phyloP scores from a whole-genome alignment of 768 basidiomycete species.

The Cystofilobasidium bisporidii region DNA sequence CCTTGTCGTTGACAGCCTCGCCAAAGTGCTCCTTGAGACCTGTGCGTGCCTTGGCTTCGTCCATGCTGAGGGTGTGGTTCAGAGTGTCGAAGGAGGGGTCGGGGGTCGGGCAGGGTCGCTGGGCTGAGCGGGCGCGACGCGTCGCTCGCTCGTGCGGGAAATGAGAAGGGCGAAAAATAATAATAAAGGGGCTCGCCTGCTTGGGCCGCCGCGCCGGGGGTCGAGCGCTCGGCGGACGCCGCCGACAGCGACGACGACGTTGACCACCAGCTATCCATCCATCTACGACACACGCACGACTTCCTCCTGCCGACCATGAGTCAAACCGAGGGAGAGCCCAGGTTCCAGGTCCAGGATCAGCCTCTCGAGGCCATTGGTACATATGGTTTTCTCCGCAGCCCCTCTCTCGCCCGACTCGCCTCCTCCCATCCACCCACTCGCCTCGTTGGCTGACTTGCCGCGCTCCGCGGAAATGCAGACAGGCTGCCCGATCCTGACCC shows the following conservation, averaged over 20 bases:
- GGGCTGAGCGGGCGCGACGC: background rate
- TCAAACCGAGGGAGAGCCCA: background rate
- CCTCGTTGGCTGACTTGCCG: background rate
- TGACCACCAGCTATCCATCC: too few relatives aligned
- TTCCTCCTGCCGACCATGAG: too few relatives aligned
- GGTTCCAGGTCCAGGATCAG: background rate
- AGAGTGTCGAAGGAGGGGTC: background rate
- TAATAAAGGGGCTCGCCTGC: too few relatives aligned
- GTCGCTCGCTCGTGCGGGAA: too few relatives aligned
- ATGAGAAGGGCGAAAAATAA: too few relatives aligned
- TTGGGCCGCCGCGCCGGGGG: too few relatives aligned
- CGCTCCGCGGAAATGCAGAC: constrained; percentile 6
- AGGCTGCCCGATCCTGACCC: constrained; percentile 18
- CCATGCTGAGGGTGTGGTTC: background rate
- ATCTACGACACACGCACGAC: too few relatives aligned
- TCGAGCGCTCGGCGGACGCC: too few relatives aligned
- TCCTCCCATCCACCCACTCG: background rate
- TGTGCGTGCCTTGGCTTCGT: constrained; percentile 1
- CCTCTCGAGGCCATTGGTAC: constrained; percentile 5
- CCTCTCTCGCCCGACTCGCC: background rate
- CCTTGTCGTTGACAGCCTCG: constrained; percentile 35
- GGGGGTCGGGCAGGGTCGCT: too few relatives aligned
- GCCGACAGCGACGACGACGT: too few relatives aligned
- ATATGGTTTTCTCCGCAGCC: background rate
- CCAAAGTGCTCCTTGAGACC: constrained; percentile 35